Evolutionary conservation across 2,329 filamentous ascomycete species (phyloP).

Genomic region (Malbranchea cinnamomea): DNA sequence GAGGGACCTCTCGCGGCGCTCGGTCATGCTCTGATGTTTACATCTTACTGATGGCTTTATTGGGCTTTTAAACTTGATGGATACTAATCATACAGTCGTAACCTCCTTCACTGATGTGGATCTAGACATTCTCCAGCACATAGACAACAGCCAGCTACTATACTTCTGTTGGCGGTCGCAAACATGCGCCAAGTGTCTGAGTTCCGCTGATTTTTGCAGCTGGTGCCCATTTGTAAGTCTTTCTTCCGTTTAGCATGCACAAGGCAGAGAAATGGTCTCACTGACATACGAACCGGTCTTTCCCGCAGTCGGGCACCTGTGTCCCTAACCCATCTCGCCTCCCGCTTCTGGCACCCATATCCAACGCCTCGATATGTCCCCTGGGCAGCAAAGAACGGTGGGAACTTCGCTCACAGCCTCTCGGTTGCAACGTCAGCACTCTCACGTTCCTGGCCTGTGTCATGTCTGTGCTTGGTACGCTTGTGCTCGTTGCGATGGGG

Average conservation of each 20-base stretch:
- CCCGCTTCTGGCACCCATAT: slow-evolving; percentile 25
- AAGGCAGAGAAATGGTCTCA: neutral
- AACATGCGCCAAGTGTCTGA: slow-evolving; percentile 20
- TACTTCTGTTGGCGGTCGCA: slow-evolving; percentile 23
- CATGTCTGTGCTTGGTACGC: slow-evolving; percentile 18
- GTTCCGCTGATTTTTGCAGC: slow-evolving; percentile 20
- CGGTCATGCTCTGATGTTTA: no score
- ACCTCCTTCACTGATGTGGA: no score
- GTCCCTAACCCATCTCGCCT: slow-evolving; percentile 23
- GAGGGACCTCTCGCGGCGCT: no score
- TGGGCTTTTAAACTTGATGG: no score
- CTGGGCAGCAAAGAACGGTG: slow-evolving; percentile 26
- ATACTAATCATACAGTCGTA: no score
- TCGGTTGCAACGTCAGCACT: slow-evolving; percentile 28
- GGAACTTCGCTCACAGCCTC: slow-evolving; percentile 25
- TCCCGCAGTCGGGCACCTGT: slow-evolving; percentile 23
- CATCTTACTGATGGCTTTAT: no score
- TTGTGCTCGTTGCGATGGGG: slow-evolving; percentile 13
- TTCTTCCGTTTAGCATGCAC: neutral
- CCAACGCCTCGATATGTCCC: slow-evolving; percentile 23
- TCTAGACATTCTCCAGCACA: no score
- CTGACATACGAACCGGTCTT: neutral
- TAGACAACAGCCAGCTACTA: no score
- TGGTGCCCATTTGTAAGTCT: slow-evolving; percentile 25
- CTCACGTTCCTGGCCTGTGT: slow-evolving; percentile 23